Conservation (phyloP, 2,329 filamentous ascomycete species). For the Pseudogymnoascus sp. region DNA sequence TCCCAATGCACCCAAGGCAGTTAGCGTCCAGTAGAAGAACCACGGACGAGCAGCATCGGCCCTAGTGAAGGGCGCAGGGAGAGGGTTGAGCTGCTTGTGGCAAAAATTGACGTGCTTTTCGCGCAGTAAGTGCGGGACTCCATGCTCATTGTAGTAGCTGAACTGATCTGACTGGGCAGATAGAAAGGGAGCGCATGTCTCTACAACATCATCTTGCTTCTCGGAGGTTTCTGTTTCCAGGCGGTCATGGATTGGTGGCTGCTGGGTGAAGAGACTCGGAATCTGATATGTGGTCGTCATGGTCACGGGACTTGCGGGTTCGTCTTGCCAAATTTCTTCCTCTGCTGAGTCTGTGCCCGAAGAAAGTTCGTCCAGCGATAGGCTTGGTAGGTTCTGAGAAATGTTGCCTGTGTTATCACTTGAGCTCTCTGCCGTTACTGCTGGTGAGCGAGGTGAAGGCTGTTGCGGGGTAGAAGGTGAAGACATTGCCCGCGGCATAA, state of each 20-base stretch:
- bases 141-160: conserved; percentile 55
- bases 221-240: conserved; percentile 60
- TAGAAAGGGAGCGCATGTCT: conserved; percentile 61
- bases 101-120: conserved; percentile 54
- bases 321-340: conserved; percentile 7
- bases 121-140: conserved; percentile 66
- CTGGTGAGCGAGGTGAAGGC: not conserved
- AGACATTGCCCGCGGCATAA: conserved; percentile 21
- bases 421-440: not conserved
- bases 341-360: not conserved
- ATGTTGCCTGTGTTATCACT: not conserved
- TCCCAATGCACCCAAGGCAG: conserved; percentile 65
- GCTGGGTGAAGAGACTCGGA: conserved; percentile 48
- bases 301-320: conserved; percentile 3
- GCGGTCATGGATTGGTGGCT: conserved; percentile 55
- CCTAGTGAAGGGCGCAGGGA: conserved; percentile 62
- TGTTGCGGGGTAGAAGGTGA: not conserved
- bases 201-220: conserved; percentile 59
- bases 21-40: conserved; percentile 88
- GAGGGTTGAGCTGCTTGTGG: conserved; percentile 45
- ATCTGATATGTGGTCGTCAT: conserved; percentile 24
- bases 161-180: conserved; percentile 38
- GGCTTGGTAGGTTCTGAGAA: not conserved
- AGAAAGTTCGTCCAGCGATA: not conserved
- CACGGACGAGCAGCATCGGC: conserved; percentile 86